Conservation (phyloP, 2,329 filamentous ascomycete genomes). For the Xylaria sp. region DNA sequence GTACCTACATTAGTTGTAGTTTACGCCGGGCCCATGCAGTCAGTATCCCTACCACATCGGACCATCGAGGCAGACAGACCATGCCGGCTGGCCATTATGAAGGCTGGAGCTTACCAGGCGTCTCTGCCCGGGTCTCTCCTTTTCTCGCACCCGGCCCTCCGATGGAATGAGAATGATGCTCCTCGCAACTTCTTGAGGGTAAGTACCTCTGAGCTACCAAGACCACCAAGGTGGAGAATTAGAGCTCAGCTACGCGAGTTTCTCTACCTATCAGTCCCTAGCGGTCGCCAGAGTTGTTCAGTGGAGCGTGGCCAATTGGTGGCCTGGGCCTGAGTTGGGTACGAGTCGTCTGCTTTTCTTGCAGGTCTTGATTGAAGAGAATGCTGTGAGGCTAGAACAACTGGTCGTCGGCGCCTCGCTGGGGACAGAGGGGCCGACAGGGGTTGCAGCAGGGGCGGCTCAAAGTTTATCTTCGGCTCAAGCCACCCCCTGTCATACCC, state of each 20-base stretch:
- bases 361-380: slow-evolving; percentile 1
- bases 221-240: background rate
- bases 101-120: too few species aligned
- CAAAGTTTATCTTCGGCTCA: slow-evolving; percentile 35
- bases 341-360: slow-evolving; percentile 9
- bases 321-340: background rate
- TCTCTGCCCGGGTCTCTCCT: background rate
- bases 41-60: background rate
- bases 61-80: background rate
- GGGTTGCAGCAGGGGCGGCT: background rate
- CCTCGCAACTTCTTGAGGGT: background rate
- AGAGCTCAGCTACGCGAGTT: slow-evolving; percentile 7
- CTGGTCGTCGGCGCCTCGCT: slow-evolving; percentile 22
- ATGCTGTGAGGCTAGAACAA: slow-evolving; percentile 22
- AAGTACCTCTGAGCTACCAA: slow-evolving; percentile 1
- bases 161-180: slow-evolving; percentile 15
- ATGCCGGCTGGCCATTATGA: slow-evolving; percentile 3
- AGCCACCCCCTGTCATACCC: slow-evolving; percentile 28
- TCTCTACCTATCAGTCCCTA: slow-evolving; percentile 21
- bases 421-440: background rate
- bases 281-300: background rate
- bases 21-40: too few species aligned
- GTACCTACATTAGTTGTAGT: slow-evolving; percentile 17
- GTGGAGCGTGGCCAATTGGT: slow-evolving; percentile 19
- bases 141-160: background rate